These are phyloP conservation scores for Populus tremula DNA, from an alignment of 345 rosid species.

Conservation along the genomic window DNA sequence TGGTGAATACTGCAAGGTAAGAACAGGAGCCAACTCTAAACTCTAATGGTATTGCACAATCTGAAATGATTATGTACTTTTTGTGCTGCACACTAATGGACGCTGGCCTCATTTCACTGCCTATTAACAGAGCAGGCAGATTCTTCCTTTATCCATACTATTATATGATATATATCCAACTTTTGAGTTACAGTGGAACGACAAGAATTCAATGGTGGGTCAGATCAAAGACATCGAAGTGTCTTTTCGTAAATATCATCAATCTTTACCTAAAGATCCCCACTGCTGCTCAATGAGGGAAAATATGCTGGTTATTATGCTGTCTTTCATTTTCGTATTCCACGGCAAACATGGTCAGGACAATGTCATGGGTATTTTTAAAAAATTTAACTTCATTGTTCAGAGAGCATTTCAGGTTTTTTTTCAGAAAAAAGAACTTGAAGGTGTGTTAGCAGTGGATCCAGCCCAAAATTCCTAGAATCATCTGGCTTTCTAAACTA, in stretches of 20 bases:
- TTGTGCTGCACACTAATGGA: conserved; percentile 8
- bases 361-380: background rate
- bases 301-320: background rate
- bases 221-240: conserved; percentile 19
- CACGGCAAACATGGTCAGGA: background rate
- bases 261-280: conserved; percentile 22
- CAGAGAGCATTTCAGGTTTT: background rate
- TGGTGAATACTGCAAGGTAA: background rate
- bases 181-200: conserved; percentile 13
- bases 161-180: background rate
- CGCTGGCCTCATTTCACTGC: background rate
- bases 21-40: background rate
- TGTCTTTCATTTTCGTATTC: background rate
- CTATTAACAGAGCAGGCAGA: background rate
- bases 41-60: background rate
- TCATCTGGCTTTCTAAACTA: too few species aligned
- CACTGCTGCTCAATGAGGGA: background rate
- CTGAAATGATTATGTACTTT: conserved; percentile 22
- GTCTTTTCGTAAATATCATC: conserved; percentile 10
- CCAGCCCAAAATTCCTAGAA: too few species aligned
- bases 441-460: too few species aligned
- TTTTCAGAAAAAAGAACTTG: background rate
- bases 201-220: conserved; percentile 49
- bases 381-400: background rate
- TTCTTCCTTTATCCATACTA: background rate